Evolutionary conservation across 73 alveolate genomes (phyloP), one percentile per base, ranked within the genome.

Genomic region (Blepharisma japonicum): DNA sequence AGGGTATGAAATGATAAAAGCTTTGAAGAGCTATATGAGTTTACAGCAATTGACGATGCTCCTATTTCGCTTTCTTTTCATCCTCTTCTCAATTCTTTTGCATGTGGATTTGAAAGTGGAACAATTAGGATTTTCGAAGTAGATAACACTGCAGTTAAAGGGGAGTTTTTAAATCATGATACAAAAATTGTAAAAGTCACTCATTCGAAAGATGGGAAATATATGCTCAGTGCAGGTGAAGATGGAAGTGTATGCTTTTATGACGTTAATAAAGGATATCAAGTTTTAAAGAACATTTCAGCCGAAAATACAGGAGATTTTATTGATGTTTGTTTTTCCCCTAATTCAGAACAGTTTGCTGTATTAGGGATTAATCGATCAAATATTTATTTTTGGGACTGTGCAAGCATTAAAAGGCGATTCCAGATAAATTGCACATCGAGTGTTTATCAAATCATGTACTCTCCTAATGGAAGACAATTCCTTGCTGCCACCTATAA

Each of bases 21-120:
- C 68, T 87, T 46, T 48, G 86, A 82, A 23, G 53, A 87, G 78
- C 83, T 77, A n/a, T 87, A 87, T 68, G 90, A 87, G 56, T 87
- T 87, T 74, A 71, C 83, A 0, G 77, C 94, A 47, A 86, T 87
- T 4, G 56, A 82, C 50, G 94, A 87, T 79, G 78, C 82, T 78
- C 86, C 90, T 6, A 49, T 87, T 23, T 82, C 85, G 6, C 82
- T 87, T 0, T 72, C 87, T 47, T 82, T 90, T 39, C 94, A 87
- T 83, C 88, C 94, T 11, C 21, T 68, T 21, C 71, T 50, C 0
- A 81, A 86, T 6, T 77, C 71, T n/a, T 87, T 87, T 49, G 82
- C 90, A 4, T 82, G 90, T 23, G 94, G 94, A 6, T 87, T 87
- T 71, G 94, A 82, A 54, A 77, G 88, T 51, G 90, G 90, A 20